Percentiles rank a stretch among this genome's conserved stretches.
Evolutionary conservation across 2,329 filamentous ascomycete genomes (phyloP).

Genomic region (Zarea fungicola): DNA sequence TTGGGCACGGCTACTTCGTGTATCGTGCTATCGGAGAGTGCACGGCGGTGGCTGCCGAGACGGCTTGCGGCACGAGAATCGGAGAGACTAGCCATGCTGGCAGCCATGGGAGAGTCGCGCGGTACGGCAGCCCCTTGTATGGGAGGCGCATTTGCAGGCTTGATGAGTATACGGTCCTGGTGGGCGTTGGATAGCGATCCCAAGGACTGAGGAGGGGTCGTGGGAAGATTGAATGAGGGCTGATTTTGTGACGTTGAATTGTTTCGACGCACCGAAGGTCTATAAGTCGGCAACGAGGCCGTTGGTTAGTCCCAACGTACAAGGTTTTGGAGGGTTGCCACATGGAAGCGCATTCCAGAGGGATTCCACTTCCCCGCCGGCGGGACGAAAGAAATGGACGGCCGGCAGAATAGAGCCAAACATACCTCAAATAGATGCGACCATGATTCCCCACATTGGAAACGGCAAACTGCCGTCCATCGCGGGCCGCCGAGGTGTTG

Average conservation of each 20-base stretch:
- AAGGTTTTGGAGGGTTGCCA: background rate
- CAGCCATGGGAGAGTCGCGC: constrained; percentile 31
- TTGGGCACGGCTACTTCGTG: constrained; percentile 54
- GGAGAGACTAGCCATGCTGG: constrained; percentile 29
- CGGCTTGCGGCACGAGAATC: constrained; percentile 20
- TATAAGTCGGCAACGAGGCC: constrained; percentile 25
- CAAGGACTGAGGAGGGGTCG: constrained; percentile 55
- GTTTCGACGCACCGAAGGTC: constrained; percentile 56
- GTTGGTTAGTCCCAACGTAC: constrained; percentile 16
- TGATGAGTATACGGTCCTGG: constrained; percentile 24
- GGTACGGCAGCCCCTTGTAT: constrained; percentile 39
- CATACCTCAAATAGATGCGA: constrained; percentile 75
- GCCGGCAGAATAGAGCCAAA: no score
- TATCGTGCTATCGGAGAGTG: constrained; percentile 72
- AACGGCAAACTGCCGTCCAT: constrained; percentile 70
- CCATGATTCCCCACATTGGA: constrained; percentile 80
- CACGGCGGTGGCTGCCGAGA: constrained; percentile 48
- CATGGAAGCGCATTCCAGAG: constrained; percentile 9
- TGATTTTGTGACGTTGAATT: constrained; percentile 31
- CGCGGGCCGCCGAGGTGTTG: constrained; percentile 54
- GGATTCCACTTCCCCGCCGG: no score
- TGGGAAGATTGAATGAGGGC: constrained; percentile 49
- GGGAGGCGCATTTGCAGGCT: constrained; percentile 16
- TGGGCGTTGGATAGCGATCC: constrained; percentile 37
- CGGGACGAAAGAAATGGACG: no score